Evolutionary conservation across 495 filamentous ascomycete genomes (phyloP), one percentile per base, ranked within the genome.

Genomic region (Lineolata rhizophorae): DNA sequence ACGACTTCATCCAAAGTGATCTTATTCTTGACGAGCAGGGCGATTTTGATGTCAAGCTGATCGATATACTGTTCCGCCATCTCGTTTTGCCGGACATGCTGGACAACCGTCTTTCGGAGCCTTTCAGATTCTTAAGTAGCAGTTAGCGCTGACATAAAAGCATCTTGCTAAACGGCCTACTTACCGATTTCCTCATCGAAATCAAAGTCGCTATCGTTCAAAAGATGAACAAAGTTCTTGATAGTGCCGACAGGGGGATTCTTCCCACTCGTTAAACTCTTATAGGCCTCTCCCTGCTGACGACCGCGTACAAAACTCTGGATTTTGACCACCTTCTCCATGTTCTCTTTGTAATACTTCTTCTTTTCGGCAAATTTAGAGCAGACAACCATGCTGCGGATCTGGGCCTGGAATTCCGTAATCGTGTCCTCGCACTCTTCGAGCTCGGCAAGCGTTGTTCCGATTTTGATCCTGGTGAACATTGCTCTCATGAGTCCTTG

Each of bases 1-100:
- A 95, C 76, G 27, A 99, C 84, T 60, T 99, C 87, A 48, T 99
- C 87, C 1, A 95, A 63, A 0, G 90, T 95, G 47, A 99, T 99
- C 55, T 95, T 99, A 56, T 95, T 95, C 60, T 95, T 94, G 38
- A 95, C 90, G 11, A 99, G 65, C 3, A 99, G 67, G 9, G 85
- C 87, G 46, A 99, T 99, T 56, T 99, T 99, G 61, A 94, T 92
- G 46, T 95, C 90, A 26, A 99, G 63, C 44, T 95, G 85, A 43
- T 90, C 83, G 44, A 99, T 91, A 44, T 95, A 95, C 45, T 92
- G 79, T 54, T 99, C 90, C 14, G 87, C 75, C 58, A 91, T 65
- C 50, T 99, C 87, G 41, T 95, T 95, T 41, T 93, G 85, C 10
- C 87, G 73, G 6, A 95, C 85, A 49, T 93, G 83, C 46, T 94